These are phyloP conservation scores for Yamadazyma jaroonii DNA, from an alignment of 1,139 yeast genomes.

Conservation along the genomic window DNA sequence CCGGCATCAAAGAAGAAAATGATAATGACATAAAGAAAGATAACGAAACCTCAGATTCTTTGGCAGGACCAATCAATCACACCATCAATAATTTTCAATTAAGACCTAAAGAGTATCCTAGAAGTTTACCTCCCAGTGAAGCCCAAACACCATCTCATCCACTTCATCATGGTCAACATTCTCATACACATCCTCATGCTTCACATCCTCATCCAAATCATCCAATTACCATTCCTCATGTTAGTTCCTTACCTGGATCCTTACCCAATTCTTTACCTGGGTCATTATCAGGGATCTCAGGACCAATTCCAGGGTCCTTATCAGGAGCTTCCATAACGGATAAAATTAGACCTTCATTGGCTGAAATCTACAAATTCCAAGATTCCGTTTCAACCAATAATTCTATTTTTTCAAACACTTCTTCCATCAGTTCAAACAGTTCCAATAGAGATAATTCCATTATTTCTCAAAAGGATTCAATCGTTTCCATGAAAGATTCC, in stretches of 20 bases:
- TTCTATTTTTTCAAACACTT: conserved; percentile 34
- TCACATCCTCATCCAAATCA: too few species aligned
- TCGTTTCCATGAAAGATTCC: not conserved
- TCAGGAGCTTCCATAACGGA: conserved; percentile 15
- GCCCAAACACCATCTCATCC: too few species aligned
- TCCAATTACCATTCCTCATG: too few species aligned
- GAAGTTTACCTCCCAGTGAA: not conserved
- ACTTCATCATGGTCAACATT: too few species aligned
- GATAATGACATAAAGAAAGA: not conserved
- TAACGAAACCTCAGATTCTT: not conserved
- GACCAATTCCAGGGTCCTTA: not conserved
- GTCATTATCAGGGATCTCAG: not conserved
- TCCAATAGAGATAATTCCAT: conserved; percentile 26
- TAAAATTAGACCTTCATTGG: conserved; percentile 40
- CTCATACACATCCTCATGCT: too few species aligned
- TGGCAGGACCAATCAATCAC: conserved; percentile 3
- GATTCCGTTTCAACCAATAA: conserved; percentile 24
- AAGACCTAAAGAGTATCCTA: not conserved
- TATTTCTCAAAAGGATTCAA: conserved; percentile 4
- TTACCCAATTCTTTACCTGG: not conserved
- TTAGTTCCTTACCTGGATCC: not conserved
- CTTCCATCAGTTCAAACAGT: conserved; percentile 30
- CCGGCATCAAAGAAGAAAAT: too few species aligned
- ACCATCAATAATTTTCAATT: not conserved
- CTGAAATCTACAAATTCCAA: conserved; percentile 31